Conservation (phyloP, 1,139 yeast genomes). For the Citeromyces siamensis region DNA sequence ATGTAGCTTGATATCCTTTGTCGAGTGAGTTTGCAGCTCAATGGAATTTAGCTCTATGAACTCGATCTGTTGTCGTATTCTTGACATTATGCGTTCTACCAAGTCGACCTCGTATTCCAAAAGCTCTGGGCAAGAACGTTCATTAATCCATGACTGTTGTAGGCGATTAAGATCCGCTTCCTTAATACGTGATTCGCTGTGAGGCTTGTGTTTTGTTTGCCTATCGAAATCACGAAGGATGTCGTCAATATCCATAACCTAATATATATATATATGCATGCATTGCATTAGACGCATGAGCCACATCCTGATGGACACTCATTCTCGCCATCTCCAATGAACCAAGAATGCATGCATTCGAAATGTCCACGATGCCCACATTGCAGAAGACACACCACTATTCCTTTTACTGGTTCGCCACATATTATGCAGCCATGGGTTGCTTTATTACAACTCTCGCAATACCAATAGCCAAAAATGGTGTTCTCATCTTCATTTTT, state of each 20-base stretch:
- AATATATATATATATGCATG: too few relatives aligned
- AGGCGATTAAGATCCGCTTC: conserved; percentile 28
- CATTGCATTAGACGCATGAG: conserved; percentile 4
- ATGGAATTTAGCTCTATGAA: conserved; percentile 49
- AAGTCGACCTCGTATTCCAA: conserved; percentile 56
- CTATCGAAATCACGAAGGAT: conserved; percentile 51
- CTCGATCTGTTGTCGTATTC: conserved; percentile 62
- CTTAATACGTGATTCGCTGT: conserved; percentile 13
- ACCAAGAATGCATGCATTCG: conserved; percentile 73
- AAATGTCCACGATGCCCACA: conserved; percentile 91
- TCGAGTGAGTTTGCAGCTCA: conserved; percentile 31
- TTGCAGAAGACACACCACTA: conserved; percentile 49
- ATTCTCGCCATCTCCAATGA: conserved; percentile 43
- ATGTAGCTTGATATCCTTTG: conserved; percentile 60
- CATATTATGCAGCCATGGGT: conserved; percentile 74
- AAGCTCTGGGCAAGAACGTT: conserved; percentile 76
- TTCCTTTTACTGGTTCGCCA: conserved; percentile 64
- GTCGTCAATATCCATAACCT: conserved; percentile 47
- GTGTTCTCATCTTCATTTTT: conserved; percentile 14
- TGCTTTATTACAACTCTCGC: conserved; percentile 52
- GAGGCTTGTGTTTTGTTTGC: conserved; percentile 13
- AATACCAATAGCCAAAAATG: conserved; percentile 69
- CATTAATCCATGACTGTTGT: conserved; percentile 68
- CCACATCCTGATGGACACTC: conserved; percentile 55
- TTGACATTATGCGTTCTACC: conserved; percentile 40